phyloP scores from a whole-genome alignment of 164 flowering plant species.

The Amborella trichopoda region DNA sequence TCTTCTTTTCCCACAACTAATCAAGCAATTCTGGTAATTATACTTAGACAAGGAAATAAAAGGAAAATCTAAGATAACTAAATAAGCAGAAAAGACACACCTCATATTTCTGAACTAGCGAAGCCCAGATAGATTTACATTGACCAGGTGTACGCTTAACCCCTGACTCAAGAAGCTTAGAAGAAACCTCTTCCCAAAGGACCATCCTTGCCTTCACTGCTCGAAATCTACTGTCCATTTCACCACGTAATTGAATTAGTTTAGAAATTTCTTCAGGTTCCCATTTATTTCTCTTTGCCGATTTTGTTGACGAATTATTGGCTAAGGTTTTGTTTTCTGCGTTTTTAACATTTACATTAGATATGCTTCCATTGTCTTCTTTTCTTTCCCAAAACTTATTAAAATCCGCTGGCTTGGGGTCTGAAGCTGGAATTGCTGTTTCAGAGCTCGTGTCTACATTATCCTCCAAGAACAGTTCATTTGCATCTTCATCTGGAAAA shows the following conservation, averaged over 20 bases:
- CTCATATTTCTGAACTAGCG: slow-evolving; percentile 78
- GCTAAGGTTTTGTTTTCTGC: slow-evolving; percentile 13
- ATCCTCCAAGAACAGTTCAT: slow-evolving; percentile 29
- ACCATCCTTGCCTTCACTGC: slow-evolving; percentile 82
- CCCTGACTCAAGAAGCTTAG: slow-evolving; percentile 37
- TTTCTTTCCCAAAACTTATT: slow-evolving; percentile 38
- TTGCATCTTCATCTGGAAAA: too few relatives aligned
- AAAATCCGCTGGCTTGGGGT: slow-evolving; percentile 13
- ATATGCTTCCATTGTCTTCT: slow-evolving; percentile 12
- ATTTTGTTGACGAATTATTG: slow-evolving; percentile 32
- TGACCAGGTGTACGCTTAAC: slow-evolving; percentile 62
- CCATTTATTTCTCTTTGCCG: slow-evolving; percentile 70
- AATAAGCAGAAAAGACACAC: slow-evolving; percentile 22
- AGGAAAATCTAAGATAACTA: neutral
- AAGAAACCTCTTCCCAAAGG: slow-evolving; percentile 91
- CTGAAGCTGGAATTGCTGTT: slow-evolving; percentile 12
- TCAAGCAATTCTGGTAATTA: neutral
- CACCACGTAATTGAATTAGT: slow-evolving; percentile 64
- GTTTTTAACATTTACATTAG: slow-evolving; percentile 7
- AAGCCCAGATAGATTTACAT: slow-evolving; percentile 93
- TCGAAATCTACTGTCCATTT: slow-evolving; percentile 59
- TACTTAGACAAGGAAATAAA: neutral
- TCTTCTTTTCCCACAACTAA: too few relatives aligned
- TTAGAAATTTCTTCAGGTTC: slow-evolving; percentile 74
- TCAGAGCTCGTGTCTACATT: slow-evolving; percentile 20